Conservation (phyloP, 306 rosid species). For the Cucurbita moschata region DNA sequence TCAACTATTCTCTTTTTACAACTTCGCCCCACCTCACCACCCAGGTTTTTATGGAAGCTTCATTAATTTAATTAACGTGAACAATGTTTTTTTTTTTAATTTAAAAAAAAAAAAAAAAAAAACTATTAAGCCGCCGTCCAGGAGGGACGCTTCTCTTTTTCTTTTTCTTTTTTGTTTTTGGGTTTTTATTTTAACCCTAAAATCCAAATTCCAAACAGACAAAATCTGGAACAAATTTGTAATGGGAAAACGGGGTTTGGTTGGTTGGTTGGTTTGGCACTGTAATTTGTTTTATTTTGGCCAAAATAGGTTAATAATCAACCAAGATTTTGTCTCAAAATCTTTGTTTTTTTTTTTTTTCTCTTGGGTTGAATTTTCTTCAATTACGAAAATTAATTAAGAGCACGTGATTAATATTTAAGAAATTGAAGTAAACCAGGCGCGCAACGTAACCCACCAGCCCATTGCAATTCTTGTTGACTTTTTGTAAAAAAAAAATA, state of each 20-base stretch:
- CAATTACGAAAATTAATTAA: not conserved
- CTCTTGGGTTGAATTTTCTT: not conserved
- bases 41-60: too few species aligned
- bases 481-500: not conserved
- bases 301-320: not conserved
- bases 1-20: not conserved
- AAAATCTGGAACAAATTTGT: too few species aligned
- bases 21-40: not conserved
- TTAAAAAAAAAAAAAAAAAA: too few species aligned
- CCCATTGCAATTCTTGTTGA: not conserved
- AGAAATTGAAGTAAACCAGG: not conserved
- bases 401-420: not conserved
- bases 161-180: not conserved
- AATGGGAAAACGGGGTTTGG: too few species aligned
- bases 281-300: too few species aligned
- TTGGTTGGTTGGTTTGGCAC: too few species aligned
- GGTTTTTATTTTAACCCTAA: too few species aligned
- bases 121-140: not conserved
- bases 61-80: not conserved
- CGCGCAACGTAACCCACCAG: not conserved
- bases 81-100: too few species aligned
- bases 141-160: not conserved
- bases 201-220: too few species aligned
- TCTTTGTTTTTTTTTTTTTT: not conserved
- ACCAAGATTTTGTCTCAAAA: not conserved